A percentile compares a stretch with the other conserved stretches of the same genome.
Conservation (phyloP, 352 stramenopile genomes). For the Pelagophyceae sp. region DNA sequence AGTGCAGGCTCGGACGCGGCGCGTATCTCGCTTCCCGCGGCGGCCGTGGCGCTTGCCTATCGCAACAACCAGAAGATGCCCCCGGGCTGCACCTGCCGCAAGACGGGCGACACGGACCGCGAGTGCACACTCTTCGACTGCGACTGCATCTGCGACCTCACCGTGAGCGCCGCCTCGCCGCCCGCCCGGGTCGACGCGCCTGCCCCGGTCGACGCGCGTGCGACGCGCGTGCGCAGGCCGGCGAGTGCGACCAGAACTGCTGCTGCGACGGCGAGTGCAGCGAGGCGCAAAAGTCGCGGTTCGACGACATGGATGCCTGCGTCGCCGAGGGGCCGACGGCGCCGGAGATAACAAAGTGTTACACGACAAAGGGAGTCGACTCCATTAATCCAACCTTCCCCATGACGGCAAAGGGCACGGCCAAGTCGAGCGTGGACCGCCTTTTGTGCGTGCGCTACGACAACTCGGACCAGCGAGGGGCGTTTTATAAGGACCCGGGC, state of each 20-base stretch:
- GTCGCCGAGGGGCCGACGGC: constrained; percentile 10
- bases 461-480: constrained; percentile 33
- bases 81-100: constrained; percentile 1
- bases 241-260: constrained; percentile 37
- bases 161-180: no score
- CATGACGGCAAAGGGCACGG: constrained; percentile 11
- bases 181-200: no score
- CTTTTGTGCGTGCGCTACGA: constrained; percentile 38
- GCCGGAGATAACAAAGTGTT: constrained; percentile 18
- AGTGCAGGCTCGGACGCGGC: no score
- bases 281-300: constrained; percentile 21
- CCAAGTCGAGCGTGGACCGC: constrained; percentile 15
- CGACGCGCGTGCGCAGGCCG: neutral
- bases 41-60: neutral
- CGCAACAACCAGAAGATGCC: neutral
- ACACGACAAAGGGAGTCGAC: constrained; percentile 19
- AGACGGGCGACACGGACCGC: neutral
- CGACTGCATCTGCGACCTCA: constrained; percentile 37
- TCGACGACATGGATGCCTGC: constrained; percentile 26
- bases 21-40: neutral
- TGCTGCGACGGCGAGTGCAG: constrained; percentile 39
- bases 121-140: constrained; percentile 37
- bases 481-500: constrained; percentile 28
- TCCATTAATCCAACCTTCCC: constrained; percentile 31
- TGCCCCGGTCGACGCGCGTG: no score